phyloP scores from a whole-genome alignment of 140 eudicot species.

The Flaveria floridana region DNA sequence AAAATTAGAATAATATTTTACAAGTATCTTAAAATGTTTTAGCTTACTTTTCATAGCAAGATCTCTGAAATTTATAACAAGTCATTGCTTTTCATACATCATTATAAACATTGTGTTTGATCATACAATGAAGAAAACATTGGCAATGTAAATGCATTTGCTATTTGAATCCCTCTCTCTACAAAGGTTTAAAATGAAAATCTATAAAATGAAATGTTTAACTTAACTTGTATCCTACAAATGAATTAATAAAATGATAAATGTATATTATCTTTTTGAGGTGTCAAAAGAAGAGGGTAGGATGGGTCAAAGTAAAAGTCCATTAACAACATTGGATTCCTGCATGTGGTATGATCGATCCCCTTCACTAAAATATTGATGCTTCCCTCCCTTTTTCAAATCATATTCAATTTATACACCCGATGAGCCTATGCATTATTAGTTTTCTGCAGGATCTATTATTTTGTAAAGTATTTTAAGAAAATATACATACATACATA shows the following conservation, averaged over 20 bases:
- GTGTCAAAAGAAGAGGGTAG: slow-evolving; percentile 18
- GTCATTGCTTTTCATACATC: not conserved
- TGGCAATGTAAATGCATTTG: slow-evolving; percentile 7
- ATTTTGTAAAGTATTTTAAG: not conserved
- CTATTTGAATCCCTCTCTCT: not conserved
- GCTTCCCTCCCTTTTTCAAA: slow-evolving; percentile 16
- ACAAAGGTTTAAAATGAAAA: not conserved
- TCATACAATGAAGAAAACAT: not conserved
- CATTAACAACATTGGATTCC: slow-evolving; percentile 22
- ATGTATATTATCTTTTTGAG: not conserved
- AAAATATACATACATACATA: no score
- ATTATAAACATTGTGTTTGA: not conserved
- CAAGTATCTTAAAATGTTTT: no score
- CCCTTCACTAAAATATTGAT: slow-evolving; percentile 23
- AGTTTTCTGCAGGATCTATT: slow-evolving; percentile 25
- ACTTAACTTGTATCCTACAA: no score
- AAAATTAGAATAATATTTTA: no score
- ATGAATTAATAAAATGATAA: no score
- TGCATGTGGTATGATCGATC: not conserved
- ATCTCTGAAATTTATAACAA: not conserved
- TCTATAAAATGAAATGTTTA: no score
- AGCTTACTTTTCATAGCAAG: not conserved
- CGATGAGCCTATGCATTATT: slow-evolving; percentile 23
- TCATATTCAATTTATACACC: slow-evolving; percentile 5
- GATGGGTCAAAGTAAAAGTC: slow-evolving; percentile 21